Evolutionary conservation across 1,284 basidiomycete species (phyloP).

Genomic region (Fistulinella staudtii): DNA sequence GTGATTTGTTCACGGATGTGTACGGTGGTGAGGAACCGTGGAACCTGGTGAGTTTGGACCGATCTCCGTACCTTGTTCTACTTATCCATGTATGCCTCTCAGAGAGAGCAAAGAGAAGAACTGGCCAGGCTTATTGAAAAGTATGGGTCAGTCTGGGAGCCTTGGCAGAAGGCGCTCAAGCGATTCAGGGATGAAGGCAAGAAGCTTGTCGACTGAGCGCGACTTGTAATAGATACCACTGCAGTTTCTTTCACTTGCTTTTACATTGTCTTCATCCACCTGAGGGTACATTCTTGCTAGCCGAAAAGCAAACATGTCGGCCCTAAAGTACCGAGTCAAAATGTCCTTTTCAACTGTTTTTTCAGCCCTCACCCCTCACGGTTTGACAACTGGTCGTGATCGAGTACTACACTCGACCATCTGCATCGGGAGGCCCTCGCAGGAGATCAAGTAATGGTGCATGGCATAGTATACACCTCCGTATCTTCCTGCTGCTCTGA

Average conservation of each 20-base stretch:
- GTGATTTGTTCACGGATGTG: slow-evolving; percentile 84
- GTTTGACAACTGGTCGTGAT: slow-evolving; percentile 50
- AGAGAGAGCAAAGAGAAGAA: slow-evolving; percentile 85
- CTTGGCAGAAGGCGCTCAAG: slow-evolving; percentile 78
- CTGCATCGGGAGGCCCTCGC: slow-evolving; percentile 69
- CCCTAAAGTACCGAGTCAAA: no score
- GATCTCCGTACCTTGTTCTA: background rate
- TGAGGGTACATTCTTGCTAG: no score
- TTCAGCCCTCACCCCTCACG: slow-evolving; percentile 72
- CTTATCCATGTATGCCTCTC: slow-evolving; percentile 2
- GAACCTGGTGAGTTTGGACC: slow-evolving; percentile 64
- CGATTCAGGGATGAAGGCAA: slow-evolving; percentile 79
- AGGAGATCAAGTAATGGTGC: slow-evolving; percentile 86
- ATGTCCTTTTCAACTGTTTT: no score
- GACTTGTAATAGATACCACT: no score
- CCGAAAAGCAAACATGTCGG: no score
- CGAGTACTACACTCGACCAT: slow-evolving; percentile 49
- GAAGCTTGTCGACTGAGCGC: slow-evolving; percentile 40
- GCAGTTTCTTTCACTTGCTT: no score
- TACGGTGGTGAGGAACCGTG: slow-evolving; percentile 83
- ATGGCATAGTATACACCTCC: slow-evolving; percentile 81
- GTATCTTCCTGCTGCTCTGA: slow-evolving; percentile 72
- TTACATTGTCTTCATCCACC: no score
- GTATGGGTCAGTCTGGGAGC: slow-evolving; percentile 80
- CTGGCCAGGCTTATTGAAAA: slow-evolving; percentile 72